These are phyloP conservation scores for Lobosporangium transversale DNA, from an alignment of 192 early-diverging fungal genomes.

Conservation along the genomic window DNA sequence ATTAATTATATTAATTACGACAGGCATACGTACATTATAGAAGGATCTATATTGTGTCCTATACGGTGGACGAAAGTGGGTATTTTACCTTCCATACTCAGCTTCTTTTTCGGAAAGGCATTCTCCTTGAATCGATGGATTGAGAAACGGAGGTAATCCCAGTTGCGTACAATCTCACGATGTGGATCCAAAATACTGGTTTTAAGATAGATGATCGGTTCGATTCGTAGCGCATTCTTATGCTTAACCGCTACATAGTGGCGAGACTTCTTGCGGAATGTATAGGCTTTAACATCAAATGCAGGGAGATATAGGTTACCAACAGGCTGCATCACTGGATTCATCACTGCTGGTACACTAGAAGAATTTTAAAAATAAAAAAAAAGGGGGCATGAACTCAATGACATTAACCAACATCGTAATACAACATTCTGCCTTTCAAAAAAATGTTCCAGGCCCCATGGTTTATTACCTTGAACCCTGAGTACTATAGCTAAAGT, in stretches of 20 bases:
- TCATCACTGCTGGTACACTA: too few species aligned
- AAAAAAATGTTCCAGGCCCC: too few species aligned
- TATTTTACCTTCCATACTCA: slow-evolving; percentile 33
- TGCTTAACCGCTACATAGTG: slow-evolving; percentile 50
- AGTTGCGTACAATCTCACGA: slow-evolving; percentile 29
- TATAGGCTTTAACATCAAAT: slow-evolving; percentile 48
- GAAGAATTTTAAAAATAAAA: neutral
- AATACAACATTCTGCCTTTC: too few species aligned
- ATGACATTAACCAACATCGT: too few species aligned
- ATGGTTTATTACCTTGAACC: slow-evolving; percentile 20
- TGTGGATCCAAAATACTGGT: slow-evolving; percentile 34
- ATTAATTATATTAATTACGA: too few species aligned
- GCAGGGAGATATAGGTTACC: too few species aligned
- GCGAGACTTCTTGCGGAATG: slow-evolving; percentile 45
- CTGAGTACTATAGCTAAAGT: slow-evolving; percentile 15
- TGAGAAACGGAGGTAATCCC: slow-evolving; percentile 36
- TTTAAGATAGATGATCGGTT: slow-evolving; percentile 50
- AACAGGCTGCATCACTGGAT: too few species aligned
- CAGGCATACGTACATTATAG: too few species aligned
- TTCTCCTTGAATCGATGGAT: slow-evolving; percentile 35
- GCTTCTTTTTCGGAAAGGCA: slow-evolving; percentile 37
- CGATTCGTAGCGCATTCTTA: slow-evolving; percentile 39
- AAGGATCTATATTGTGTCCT: too few species aligned
- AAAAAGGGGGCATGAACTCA: too few species aligned
- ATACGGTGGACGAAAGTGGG: too few species aligned